phyloP scores from a whole-genome alignment of 257 asterid species.

The Solanum rostratum region DNA sequence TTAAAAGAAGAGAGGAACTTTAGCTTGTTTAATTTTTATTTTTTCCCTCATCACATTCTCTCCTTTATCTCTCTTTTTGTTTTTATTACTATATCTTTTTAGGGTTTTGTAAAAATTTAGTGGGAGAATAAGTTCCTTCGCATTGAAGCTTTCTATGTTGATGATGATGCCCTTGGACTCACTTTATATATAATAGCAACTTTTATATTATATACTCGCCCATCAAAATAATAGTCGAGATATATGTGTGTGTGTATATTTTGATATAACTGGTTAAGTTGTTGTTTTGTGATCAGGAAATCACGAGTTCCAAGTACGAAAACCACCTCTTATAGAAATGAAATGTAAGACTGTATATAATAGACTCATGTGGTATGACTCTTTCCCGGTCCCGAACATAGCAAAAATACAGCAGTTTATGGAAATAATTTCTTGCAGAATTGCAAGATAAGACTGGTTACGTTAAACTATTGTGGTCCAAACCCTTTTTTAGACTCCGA shows the following conservation, averaged over 20 bases:
- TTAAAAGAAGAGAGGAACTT: slow-evolving; percentile 13
- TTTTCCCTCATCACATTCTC: slow-evolving; percentile 7
- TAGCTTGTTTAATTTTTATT: slow-evolving; percentile 4
- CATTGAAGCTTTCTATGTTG: slow-evolving; percentile 17
- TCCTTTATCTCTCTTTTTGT: slow-evolving; percentile 14
- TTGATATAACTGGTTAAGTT: not conserved
- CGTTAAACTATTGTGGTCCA: not conserved
- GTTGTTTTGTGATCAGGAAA: not conserved
- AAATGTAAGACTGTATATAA: no score
- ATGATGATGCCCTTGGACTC: slow-evolving; percentile 1
- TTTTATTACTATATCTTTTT: slow-evolving; percentile 12
- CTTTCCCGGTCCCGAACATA: no score
- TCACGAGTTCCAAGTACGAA: no score
- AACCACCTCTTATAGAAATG: no score
- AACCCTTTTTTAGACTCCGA: not conserved
- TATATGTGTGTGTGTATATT: not conserved
- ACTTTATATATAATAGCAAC: not conserved
- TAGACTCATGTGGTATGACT: no score
- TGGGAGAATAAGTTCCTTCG: slow-evolving; percentile 24
- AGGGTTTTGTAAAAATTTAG: slow-evolving; percentile 18
- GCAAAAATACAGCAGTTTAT: not conserved
- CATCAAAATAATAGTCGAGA: not conserved
- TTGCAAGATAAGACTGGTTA: not conserved
- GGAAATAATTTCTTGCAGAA: not conserved
- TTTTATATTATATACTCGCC: not conserved